Conservation (phyloP, 83 land plant genomes). For the Diphasiastrum complanatum region DNA sequence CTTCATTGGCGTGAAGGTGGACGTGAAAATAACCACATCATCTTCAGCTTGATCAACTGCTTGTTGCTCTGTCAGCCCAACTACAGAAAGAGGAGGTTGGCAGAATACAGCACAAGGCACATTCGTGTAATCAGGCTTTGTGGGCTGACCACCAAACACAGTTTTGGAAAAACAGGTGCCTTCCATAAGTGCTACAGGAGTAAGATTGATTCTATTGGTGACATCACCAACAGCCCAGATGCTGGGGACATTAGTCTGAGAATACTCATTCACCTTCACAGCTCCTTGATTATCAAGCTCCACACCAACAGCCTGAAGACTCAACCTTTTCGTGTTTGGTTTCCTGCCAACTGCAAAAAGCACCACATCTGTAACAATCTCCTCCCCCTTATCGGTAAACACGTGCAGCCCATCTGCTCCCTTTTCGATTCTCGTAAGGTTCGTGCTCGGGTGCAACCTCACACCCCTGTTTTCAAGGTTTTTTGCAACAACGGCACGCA, state of each 20-base stretch:
- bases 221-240: slow-evolving; percentile 98
- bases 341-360: slow-evolving; percentile 71
- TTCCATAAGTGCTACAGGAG: slow-evolving; percentile 92
- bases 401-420: slow-evolving; percentile 1
- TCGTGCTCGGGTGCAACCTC: slow-evolving; percentile 1
- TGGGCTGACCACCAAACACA: slow-evolving; percentile 75
- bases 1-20: slow-evolving; percentile 16
- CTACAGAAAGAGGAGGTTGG: slow-evolving; percentile 89
- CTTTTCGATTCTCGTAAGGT: slow-evolving; percentile 9
- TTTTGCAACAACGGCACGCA: slow-evolving; percentile 11
- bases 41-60: slow-evolving; percentile 43
- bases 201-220: slow-evolving; percentile 87
- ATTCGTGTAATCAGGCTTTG: slow-evolving; percentile 71
- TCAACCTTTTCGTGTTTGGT: slow-evolving; percentile 69
- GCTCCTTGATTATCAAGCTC: slow-evolving; percentile 67
- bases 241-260: slow-evolving; percentile 69
- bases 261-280: slow-evolving; percentile 82
- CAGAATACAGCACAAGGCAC: slow-evolving; percentile 90
- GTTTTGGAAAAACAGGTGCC: slow-evolving; percentile 88
- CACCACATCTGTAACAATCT: slow-evolving; percentile 66
- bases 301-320: slow-evolving; percentile 74
- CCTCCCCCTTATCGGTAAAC: slow-evolving; percentile 55
- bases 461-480: slow-evolving; percentile 12
- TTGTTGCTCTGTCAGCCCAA: slow-evolving; percentile 81
- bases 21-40: not conserved